Evolutionary conservation across 2,329 filamentous ascomycete species (phyloP), one percentile per base, ranked within the genome.

Genomic region (Alternaria infectoria): DNA sequence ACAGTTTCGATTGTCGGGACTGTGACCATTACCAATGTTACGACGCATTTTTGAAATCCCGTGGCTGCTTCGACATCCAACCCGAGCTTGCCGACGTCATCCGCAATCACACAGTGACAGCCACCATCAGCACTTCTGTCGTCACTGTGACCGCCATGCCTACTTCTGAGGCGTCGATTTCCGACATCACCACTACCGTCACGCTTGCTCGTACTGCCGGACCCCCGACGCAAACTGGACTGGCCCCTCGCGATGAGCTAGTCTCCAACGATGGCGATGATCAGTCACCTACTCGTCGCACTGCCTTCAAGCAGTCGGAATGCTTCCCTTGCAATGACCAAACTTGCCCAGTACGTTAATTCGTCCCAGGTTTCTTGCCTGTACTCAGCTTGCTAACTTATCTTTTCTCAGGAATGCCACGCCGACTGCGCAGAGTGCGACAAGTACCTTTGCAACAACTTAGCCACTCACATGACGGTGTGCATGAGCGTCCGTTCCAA

Each of bases 401-500:
- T 5, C 10, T 50, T 57, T 11, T 3, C n/a, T 17, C 19, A 57
- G 59, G 45, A 57, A 57, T 61, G 46, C n/a, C 32, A 57, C 40
- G 28, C 4, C 8, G 55, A 62, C 28, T 62, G 55, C 13, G 11
- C 25, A 6, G 32, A 36, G 19, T 62, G 54, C 47, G 47, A 62
- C 21, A 49, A 54, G 17, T 62, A 43, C 28, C 19, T 15, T 9
- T 62, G 59, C 25, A 10, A 47, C 21, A 56, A 59, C 12, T 15
- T 23, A 2, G 19, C 26, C 26, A 17, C 46, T 25, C 19, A 30
- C 45, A 13, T 51, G 11, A 57, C 54, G 10, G n/a, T 51, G 17
- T 62, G 55, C 28, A 62, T 62, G 59, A 59, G 59, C 23, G 21
- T 58, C n/a, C 59, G 59, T 13, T 45, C 49, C 26, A 49, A 25